Evolutionary conservation across 371 early-diverging fungal genomes (phyloP), one percentile per base, ranked within the genome.

Genomic region (Smittium culicis): DNA sequence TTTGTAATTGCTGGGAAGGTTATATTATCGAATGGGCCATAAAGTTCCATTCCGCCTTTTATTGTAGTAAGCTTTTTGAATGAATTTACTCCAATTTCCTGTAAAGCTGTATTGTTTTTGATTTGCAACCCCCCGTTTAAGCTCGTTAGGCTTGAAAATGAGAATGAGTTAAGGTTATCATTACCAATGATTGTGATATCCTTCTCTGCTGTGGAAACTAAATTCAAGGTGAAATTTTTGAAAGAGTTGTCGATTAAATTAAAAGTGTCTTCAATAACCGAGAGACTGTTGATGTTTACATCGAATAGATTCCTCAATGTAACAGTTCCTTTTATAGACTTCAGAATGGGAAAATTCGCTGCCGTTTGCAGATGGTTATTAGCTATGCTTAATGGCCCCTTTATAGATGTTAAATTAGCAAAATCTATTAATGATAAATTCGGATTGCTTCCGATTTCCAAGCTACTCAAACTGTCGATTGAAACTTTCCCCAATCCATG

Each of bases 181-280:
- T 62, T 58, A 5, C n/a, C 62, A 2, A 54, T 62, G n/a, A 66
- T 62, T 66, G 66, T 55, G n/a, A 66, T 55, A 30, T 55, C 56
- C 24, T 66, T 66, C 45, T 8, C n/a, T 28, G 62, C 56, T 59
- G 27, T 62, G 33, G 34, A 27, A n/a, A 66, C n/a, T 34, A 5
- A 2, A 24, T 24, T 55, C 32, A 66, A 28, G 27, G n/a, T 14
- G 24, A 66, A 66, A 35, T 32, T 35, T 29, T 35, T 24, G 35
- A 55, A 55, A 66, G 2, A 5, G 32, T 66, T 66, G 2, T n/a
- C 45, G 2, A 28, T n/a, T 5, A 55, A 11, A 32, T 32, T 66
- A 35, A 55, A 30, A 24, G 56, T 66, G 31, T 45, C 66, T 5
- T 11, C n/a, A 55, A 66, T 35, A n/a, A n/a, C 57, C 2, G 66